Conservation (phyloP, 306 rosid species). For the Quercus wislizeni region DNA sequence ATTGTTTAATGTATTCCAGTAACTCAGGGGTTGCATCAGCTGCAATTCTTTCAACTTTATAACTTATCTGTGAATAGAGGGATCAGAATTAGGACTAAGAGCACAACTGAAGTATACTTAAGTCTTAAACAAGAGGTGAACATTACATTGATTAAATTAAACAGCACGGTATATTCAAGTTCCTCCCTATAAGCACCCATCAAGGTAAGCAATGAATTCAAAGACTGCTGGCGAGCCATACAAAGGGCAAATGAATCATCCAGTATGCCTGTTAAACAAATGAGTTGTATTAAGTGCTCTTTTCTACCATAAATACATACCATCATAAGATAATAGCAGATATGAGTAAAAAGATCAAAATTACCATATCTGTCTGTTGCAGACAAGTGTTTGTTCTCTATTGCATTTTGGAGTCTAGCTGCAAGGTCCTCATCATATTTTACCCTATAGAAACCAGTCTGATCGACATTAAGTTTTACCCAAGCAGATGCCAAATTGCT, state of each 20-base stretch:
- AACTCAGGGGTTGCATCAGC: slow-evolving; percentile 81
- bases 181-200: slow-evolving; percentile 80
- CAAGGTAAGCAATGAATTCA: slow-evolving; percentile 71
- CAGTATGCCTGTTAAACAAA: slow-evolving; percentile 64
- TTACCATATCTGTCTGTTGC: slow-evolving; percentile 85
- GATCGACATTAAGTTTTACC: slow-evolving; percentile 89
- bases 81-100: slow-evolving; percentile 26
- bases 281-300: slow-evolving; percentile 13
- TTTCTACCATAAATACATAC: background rate
- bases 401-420: slow-evolving; percentile 67
- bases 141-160: slow-evolving; percentile 74
- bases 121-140: slow-evolving; percentile 17
- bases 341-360: slow-evolving; percentile 14
- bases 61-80: slow-evolving; percentile 54
- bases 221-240: slow-evolving; percentile 68
- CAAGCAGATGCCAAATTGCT: slow-evolving; percentile 37
- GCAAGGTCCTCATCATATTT: slow-evolving; percentile 76
- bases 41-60: slow-evolving; percentile 49
- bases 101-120: slow-evolving; percentile 12
- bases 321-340: background rate
- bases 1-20: slow-evolving; percentile 46
- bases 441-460: slow-evolving; percentile 95
- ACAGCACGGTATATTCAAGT: slow-evolving; percentile 78
- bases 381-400: slow-evolving; percentile 61
- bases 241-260: slow-evolving; percentile 86